Evolutionary conservation across 441 rosid genomes (phyloP), one percentile per base, ranked within the genome.

Genomic region (Croton laevigatus): DNA sequence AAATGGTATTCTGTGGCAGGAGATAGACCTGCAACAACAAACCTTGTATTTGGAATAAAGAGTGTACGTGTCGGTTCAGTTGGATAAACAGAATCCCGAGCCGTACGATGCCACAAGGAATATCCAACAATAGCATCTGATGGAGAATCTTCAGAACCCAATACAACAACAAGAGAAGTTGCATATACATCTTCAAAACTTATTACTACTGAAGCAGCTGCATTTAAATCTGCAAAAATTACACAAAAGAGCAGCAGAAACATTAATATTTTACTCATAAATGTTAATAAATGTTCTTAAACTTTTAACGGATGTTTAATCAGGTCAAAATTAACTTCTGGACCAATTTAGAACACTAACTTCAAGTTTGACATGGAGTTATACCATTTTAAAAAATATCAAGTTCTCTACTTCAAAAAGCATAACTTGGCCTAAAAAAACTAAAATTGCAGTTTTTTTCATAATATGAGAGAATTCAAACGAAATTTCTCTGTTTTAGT

Each of bases 1-100:
- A 92, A 87, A 64, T 75, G 70, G 79, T 89, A 94, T 68, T 87
- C 85, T 0, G 91, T 88, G 36, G 79, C 86, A 1, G 90, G 89
- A 72, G 83, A 79, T 57, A 94, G 85, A 64, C 89, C 97, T 0
- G 73, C 76, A 73, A 92, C 82, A 65, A 80, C 78, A 78, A 83
- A 92, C 80, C 78, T 88, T 58, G 65, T 82, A 66, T 83, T 81
- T 32, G 91, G 97, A 53, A 59, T 77, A 72, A 74, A 73, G 6
- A 88, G 82, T 10, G 74, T 85, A 80, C 85, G 81, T 7, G 89
- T 87, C 53, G 88, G 84, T 81, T 85, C 85, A 65, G 66, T 68
- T 23, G 89, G 85, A 81, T 87, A 88, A 68, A 78, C 81, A 54
- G 52, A 54, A 48, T 87, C 92, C 17, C 68, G 71, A 12, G 74